Percentiles rank a stretch among this genome's conserved stretches.
These are phyloP conservation scores for Serendipita sp. DNA, from an alignment of 768 basidiomycete species.

Conservation along the genomic window DNA sequence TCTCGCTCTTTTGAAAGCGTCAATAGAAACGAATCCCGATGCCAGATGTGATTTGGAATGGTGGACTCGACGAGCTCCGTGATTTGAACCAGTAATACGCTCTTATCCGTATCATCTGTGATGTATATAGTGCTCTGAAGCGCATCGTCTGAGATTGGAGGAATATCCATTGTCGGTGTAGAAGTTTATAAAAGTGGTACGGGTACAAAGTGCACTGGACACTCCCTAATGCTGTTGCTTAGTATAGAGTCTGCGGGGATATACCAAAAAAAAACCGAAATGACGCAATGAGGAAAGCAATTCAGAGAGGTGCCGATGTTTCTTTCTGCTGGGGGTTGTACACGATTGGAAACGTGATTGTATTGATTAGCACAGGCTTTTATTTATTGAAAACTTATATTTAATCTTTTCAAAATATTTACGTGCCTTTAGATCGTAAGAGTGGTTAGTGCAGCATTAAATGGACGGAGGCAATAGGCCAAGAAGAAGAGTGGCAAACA, in stretches of 20 bases:
- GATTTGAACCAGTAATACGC: constrained; percentile 54
- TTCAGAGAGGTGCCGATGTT: too few relatives aligned
- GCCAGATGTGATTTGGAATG: constrained; percentile 51
- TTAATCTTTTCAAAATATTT: too few relatives aligned
- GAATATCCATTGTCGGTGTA: constrained; percentile 16
- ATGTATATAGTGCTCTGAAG: constrained; percentile 48
- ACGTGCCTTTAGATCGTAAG: too few relatives aligned
- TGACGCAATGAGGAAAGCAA: too few relatives aligned
- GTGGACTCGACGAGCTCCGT: constrained; percentile 34
- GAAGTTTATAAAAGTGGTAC: neutral
- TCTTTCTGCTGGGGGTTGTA: too few relatives aligned
- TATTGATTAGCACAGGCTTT: too few relatives aligned
- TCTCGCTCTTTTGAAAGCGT: constrained; percentile 15
- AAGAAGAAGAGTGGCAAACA: too few relatives aligned
- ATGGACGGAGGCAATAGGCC: too few relatives aligned
- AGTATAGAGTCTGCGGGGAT: neutral
- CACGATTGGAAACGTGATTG: too few relatives aligned
- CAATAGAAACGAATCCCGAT: constrained; percentile 67
- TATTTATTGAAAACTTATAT: too few relatives aligned
- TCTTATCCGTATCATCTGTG: constrained; percentile 38
- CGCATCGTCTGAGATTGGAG: constrained; percentile 73
- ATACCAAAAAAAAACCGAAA: too few relatives aligned
- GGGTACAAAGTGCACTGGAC: neutral
- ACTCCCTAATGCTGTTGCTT: neutral
- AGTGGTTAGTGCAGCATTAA: too few relatives aligned